A percentile compares a stretch with the other conserved stretches of the same genome.
phyloP scores from a whole-genome alignment of 495 filamentous ascomycete species.

The Lentithecium fluviatile region DNA sequence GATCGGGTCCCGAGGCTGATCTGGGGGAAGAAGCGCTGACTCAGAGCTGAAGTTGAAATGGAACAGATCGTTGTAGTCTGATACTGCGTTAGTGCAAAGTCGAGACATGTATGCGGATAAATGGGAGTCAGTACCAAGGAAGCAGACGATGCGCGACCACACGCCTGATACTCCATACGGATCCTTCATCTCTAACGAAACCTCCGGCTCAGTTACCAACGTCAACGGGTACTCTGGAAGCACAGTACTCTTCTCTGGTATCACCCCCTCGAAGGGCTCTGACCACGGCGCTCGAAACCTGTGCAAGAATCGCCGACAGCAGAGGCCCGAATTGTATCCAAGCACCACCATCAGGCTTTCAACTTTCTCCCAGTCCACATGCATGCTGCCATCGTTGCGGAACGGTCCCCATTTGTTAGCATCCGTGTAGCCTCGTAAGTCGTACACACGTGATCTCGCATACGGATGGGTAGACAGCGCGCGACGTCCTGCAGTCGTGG shows the following conservation, averaged over 20 bases:
- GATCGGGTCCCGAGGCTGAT: constrained; percentile 51
- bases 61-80: constrained; percentile 63
- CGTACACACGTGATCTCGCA: constrained; percentile 62
- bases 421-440: constrained; percentile 60
- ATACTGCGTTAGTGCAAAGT: constrained; percentile 25
- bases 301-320: constrained; percentile 46
- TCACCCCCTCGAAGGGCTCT: constrained; percentile 53
- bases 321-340: constrained; percentile 52
- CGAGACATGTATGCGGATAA: not conserved
- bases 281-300: constrained; percentile 52
- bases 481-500: constrained; percentile 39
- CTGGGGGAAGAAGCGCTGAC: constrained; percentile 28
- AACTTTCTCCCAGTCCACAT: constrained; percentile 69
- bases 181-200: constrained; percentile 51
- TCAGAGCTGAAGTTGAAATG: constrained; percentile 53
- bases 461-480: constrained; percentile 49
- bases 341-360: constrained; percentile 64
- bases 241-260: constrained; percentile 23
- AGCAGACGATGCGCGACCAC: constrained; percentile 60
- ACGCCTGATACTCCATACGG: constrained; percentile 61
- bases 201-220: constrained; percentile 37
- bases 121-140: constrained; percentile 42
- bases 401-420: constrained; percentile 63
- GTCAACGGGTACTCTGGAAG: constrained; percentile 2
- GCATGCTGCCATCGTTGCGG: constrained; percentile 49